Evolutionary conservation across 163 green algal genomes (phyloP).

Genomic region (Prototheca cutis): DNA sequence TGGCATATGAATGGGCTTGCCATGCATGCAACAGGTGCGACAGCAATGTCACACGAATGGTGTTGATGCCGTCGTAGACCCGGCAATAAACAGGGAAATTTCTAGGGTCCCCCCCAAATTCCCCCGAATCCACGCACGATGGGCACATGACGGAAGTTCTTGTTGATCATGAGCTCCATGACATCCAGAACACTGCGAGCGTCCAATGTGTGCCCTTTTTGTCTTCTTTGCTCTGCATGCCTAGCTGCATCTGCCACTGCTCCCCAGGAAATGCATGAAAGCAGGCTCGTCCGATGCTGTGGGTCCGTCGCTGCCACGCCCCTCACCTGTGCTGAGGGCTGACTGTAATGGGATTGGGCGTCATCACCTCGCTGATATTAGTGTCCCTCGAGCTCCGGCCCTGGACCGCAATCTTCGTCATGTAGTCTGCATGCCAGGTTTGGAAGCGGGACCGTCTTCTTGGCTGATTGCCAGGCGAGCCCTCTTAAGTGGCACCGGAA

Average conservation of each 20-base stretch:
- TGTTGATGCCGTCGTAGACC: too few species aligned
- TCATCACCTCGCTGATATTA: conserved; percentile 52
- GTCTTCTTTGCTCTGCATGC: too few species aligned
- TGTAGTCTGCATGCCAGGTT: conserved; percentile 37
- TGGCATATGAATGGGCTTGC: too few species aligned
- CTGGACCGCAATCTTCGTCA: conserved; percentile 54
- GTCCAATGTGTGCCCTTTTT: too few species aligned
- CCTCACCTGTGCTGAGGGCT: conserved; percentile 30
- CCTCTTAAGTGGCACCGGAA: too few species aligned
- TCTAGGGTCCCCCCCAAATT: neutral
- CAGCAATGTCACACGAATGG: neutral
- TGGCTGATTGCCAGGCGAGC: too few species aligned
- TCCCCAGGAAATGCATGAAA: too few species aligned
- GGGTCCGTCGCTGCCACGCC: too few species aligned
- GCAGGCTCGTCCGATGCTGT: too few species aligned
- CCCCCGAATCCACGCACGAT: too few species aligned
- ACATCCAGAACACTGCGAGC: conserved; percentile 40
- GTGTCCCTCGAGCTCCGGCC: conserved; percentile 30
- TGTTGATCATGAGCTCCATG: conserved; percentile 53
- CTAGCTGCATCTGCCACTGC: too few species aligned
- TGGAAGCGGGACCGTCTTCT: neutral
- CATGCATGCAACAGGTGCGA: neutral
- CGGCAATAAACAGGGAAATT: neutral
- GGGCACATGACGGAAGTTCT: conserved; percentile 56
- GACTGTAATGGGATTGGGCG: conserved; percentile 31